Percentiles rank a stretch among this genome's conserved stretches.
phyloP scores from a whole-genome alignment of 148 eudicot genomes.

The Rhododendron ovatum region DNA sequence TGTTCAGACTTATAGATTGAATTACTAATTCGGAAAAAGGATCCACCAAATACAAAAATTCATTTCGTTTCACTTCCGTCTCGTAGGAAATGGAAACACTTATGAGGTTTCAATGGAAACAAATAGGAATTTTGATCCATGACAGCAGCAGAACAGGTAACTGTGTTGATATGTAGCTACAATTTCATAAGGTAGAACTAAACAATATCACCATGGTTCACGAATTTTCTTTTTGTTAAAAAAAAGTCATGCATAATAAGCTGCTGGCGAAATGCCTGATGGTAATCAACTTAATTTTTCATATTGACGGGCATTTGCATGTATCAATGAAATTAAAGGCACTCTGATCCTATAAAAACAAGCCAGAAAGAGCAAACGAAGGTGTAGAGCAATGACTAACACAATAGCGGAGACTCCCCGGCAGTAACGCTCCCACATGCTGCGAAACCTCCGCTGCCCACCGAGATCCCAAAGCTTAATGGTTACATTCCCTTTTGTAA shows the following conservation, averaged over 20 bases:
- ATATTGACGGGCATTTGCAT: not conserved
- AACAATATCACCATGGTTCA: not conserved
- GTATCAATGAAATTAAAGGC: not conserved
- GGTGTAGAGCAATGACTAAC: constrained; percentile 30
- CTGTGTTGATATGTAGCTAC: not conserved
- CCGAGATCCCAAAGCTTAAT: constrained; percentile 97
- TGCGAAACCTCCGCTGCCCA: constrained; percentile 82
- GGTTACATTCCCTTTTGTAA: constrained; percentile 70
- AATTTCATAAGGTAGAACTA: not conserved
- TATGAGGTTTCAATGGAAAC: not conserved
- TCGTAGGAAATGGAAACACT: not conserved
- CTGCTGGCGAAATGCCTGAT: not conserved
- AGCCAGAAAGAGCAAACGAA: not conserved
- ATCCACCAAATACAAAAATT: not conserved
- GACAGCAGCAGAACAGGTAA: not conserved
- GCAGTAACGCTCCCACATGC: constrained; percentile 97
- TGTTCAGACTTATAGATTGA: not conserved
- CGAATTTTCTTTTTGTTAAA: not conserved
- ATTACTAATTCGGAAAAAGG: not conserved
- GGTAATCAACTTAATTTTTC: not conserved
- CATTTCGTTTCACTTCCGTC: not conserved
- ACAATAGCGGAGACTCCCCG: constrained; percentile 82
- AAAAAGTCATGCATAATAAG: not conserved
- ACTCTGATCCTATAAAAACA: not conserved
- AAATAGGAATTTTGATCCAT: not conserved